phyloP scores from a whole-genome alignment of 2,329 filamentous ascomycete species.

The Fusarium napiforme region DNA sequence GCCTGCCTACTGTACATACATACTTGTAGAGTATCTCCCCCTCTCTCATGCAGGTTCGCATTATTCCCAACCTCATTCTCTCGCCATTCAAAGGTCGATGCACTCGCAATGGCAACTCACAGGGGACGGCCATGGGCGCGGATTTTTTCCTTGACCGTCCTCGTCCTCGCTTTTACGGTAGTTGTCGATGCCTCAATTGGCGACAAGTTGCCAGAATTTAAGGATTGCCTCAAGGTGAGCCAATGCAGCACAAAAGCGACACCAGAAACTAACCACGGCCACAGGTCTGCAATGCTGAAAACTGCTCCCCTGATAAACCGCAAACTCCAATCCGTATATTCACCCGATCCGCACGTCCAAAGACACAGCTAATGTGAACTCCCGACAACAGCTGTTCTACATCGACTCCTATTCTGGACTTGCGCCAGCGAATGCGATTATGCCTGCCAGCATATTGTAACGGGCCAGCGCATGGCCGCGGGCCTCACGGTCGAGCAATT shows the following conservation, averaged over 20 bases:
- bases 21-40: background rate
- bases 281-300: conserved; percentile 82
- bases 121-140: conserved; percentile 49
- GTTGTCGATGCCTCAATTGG: conserved; percentile 78
- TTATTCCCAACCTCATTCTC: background rate
- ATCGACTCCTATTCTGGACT: conserved; percentile 89
- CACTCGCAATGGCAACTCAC: conserved; percentile 46
- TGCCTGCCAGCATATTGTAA: conserved; percentile 94
- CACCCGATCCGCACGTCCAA: conserved; percentile 17
- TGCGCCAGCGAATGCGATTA: conserved; percentile 97
- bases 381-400: conserved; percentile 74
- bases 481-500: conserved; percentile 84
- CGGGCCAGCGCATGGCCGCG: conserved; percentile 72
- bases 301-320: conserved; percentile 74
- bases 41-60: conserved; percentile 21
- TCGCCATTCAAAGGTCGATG: conserved; percentile 44
- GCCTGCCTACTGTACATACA: background rate
- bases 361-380: conserved; percentile 33
- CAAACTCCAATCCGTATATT: conserved; percentile 76
- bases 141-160: conserved; percentile 50
- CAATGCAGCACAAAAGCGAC: background rate
- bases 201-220: conserved; percentile 88
- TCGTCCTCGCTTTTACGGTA: conserved; percentile 54
- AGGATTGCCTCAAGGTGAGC: conserved; percentile 81
- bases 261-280: conserved; percentile 22